A percentile compares a stretch with the other conserved stretches of the same genome.
Conservation (phyloP, 1,139 yeast species). For the Pichia sp. region DNA sequence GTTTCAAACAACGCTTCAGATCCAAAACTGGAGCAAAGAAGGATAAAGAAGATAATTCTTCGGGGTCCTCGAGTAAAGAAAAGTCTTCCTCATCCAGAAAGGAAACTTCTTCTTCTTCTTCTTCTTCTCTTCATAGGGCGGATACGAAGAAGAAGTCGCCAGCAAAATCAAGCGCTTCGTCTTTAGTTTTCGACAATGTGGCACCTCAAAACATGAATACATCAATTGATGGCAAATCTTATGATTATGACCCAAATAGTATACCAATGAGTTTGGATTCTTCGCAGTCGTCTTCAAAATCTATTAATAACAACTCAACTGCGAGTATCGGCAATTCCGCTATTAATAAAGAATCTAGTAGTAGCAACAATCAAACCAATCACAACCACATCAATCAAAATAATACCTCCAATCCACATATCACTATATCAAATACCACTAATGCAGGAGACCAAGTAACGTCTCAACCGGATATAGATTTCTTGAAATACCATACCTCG, state of each 20-base stretch:
- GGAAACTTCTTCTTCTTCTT: neutral
- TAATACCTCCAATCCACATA: neutral
- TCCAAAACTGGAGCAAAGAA: slow-evolving; percentile 23
- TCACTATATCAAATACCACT: neutral
- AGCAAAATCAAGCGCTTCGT: no score
- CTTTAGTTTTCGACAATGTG: no score
- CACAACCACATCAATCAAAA: neutral
- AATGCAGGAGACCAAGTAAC: neutral
- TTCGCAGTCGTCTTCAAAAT: neutral
- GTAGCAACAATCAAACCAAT: neutral
- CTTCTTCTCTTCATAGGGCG: neutral
- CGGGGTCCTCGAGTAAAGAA: neutral
- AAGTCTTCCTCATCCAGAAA: neutral
- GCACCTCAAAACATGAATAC: no score
- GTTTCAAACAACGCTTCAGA: slow-evolving; percentile 28
- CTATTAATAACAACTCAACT: neutral
- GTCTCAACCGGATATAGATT: slow-evolving; percentile 15
- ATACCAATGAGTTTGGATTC: no score
- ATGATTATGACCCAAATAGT: no score
- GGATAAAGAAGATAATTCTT: slow-evolving; percentile 11
- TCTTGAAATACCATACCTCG: slow-evolving; percentile 17
- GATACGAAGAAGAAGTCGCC: no score
- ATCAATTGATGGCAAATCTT: no score
- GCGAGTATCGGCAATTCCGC: neutral
- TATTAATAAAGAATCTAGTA: neutral